A percentile compares a stretch with the other conserved stretches of the same genome.
Evolutionary conservation across 108 stramenopile genomes (phyloP).

Genomic region (Cyclotella choctawhatcheeana): DNA sequence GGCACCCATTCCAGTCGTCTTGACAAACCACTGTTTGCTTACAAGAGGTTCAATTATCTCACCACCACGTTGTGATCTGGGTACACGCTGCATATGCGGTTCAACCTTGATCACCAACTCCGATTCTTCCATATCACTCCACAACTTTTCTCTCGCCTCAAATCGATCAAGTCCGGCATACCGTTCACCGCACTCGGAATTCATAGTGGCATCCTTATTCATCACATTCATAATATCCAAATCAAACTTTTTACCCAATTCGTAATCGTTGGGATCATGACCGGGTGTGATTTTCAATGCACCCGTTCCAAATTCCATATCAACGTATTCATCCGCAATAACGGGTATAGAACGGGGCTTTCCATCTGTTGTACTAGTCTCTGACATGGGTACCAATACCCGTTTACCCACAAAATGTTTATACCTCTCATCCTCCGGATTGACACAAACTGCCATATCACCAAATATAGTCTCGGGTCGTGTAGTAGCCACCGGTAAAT

Average conservation of each 20-base stretch:
- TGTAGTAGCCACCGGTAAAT: slow-evolving; percentile 93
- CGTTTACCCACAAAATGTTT: slow-evolving; percentile 89
- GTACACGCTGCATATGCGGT: slow-evolving; percentile 92
- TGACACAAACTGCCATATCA: slow-evolving; percentile 95
- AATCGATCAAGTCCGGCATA: slow-evolving; percentile 95
- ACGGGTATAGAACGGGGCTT: slow-evolving; percentile 83
- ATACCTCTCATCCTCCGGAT: slow-evolving; percentile 95
- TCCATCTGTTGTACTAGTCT: neutral
- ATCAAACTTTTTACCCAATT: slow-evolving; percentile 91
- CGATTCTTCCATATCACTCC: slow-evolving; percentile 89
- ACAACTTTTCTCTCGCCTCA: slow-evolving; percentile 83
- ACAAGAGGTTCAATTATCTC: slow-evolving; percentile 99
- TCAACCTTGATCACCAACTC: slow-evolving; percentile 82
- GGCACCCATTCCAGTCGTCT: slow-evolving; percentile 89
- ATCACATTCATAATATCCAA: slow-evolving; percentile 95
- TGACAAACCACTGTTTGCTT: slow-evolving; percentile 98
- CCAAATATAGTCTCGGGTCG: slow-evolving; percentile 96
- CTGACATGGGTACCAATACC: slow-evolving; percentile 87
- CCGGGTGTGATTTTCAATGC: slow-evolving; percentile 97
- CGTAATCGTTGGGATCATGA: slow-evolving; percentile 97
- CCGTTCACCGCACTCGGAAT: slow-evolving; percentile 68
- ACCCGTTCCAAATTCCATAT: slow-evolving; percentile 96
- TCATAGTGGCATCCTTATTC: slow-evolving; percentile 95
- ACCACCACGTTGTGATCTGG: slow-evolving; percentile 97
- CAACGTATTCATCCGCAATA: slow-evolving; percentile 96